phyloP scores from a whole-genome alignment of 2,329 filamentous ascomycete species.

The Fusarium sp. region DNA sequence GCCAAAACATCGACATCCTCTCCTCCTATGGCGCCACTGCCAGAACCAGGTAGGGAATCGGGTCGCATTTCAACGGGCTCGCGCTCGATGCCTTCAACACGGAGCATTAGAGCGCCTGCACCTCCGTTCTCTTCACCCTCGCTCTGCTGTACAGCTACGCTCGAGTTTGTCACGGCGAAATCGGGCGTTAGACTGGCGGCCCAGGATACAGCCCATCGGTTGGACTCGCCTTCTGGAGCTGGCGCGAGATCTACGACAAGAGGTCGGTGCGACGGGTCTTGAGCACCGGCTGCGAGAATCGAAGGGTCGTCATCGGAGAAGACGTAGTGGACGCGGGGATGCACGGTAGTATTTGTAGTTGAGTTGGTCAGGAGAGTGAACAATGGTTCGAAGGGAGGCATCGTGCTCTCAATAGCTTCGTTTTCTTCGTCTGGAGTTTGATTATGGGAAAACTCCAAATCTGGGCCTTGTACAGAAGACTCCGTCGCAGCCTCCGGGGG shows the following conservation, averaged over 20 bases:
- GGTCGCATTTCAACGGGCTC: constrained; percentile 46
- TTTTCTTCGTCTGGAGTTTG: constrained; percentile 18
- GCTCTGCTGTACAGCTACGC: constrained; percentile 55
- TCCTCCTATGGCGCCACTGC: constrained; percentile 45
- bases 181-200: constrained; percentile 77
- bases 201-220: constrained; percentile 66
- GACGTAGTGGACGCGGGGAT: constrained; percentile 90
- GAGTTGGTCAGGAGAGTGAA: constrained; percentile 86
- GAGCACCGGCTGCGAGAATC: constrained; percentile 70
- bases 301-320: constrained; percentile 92
- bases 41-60: constrained; percentile 41
- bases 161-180: constrained; percentile 69
- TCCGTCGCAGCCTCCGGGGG: constrained; percentile 19
- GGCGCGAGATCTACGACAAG: constrained; percentile 63
- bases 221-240: constrained; percentile 50
- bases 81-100: constrained; percentile 51
- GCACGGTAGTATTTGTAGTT: constrained; percentile 76
- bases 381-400: constrained; percentile 74
- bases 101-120: constrained; percentile 44
- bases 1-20: constrained; percentile 63
- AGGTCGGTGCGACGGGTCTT: constrained; percentile 53
- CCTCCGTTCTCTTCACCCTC: constrained; percentile 43
- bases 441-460: constrained; percentile 21
- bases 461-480: constrained; percentile 23
- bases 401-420: constrained; percentile 18